Conservation (phyloP, 1,284 basidiomycete species). For the Trichosporon asahii region DNA sequence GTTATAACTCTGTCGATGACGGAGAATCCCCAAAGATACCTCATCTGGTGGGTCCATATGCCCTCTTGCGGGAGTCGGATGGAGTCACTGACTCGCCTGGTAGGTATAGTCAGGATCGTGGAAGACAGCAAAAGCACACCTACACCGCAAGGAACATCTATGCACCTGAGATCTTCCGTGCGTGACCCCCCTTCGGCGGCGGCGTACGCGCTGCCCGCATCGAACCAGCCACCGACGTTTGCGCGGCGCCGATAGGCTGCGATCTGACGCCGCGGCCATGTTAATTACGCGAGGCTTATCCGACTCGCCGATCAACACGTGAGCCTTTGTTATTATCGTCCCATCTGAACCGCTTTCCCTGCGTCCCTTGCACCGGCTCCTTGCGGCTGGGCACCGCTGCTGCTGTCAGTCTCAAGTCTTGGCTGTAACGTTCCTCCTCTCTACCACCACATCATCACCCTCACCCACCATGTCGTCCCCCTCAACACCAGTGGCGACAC, state of each 20-base stretch:
- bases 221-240: neutral
- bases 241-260: neutral
- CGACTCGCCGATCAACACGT: neutral
- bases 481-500: constrained; percentile 6
- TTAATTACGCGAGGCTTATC: constrained; percentile 1
- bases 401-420: neutral
- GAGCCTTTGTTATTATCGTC: constrained; percentile 6
- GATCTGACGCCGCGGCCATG: neutral
- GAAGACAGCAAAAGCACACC: too few species aligned
- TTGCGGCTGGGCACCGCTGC: neutral
- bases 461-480: constrained; percentile 2
- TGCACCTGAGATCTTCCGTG: neutral
- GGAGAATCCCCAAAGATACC: too few species aligned
- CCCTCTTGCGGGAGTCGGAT: too few species aligned
- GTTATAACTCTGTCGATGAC: too few species aligned
- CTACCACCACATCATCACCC: constrained; percentile 5
- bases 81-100: too few species aligned
- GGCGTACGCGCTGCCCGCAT: neutral
- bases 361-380: neutral
- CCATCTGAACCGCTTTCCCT: neutral
- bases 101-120: too few species aligned
- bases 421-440: neutral
- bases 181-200: neutral
- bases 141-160: neutral
- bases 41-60: too few species aligned